Evolutionary conservation across 352 stramenopile genomes (phyloP).

Genomic region (Pythium biforme): DNA sequence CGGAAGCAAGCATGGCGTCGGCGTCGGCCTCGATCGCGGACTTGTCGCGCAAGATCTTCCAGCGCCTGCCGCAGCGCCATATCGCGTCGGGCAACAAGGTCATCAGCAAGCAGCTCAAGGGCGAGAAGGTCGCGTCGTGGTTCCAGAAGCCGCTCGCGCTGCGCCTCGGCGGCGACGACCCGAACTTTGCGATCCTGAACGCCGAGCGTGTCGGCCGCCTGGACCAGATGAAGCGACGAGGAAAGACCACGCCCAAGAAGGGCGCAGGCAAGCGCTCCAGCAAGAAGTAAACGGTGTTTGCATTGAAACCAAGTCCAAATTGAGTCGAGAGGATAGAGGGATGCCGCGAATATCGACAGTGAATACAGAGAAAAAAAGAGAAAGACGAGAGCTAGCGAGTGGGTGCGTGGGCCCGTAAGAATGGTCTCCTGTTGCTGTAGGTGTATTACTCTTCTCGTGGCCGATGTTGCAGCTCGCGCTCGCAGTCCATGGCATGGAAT

Average conservation of each 20-base stretch:
- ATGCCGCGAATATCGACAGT: neutral
- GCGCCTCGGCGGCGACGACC: slow-evolving; percentile 76
- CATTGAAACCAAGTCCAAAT: neutral
- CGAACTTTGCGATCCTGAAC: slow-evolving; percentile 84
- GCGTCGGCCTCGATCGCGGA: slow-evolving; percentile 67
- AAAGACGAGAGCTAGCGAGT: too few relatives aligned
- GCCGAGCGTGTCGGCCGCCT: slow-evolving; percentile 72
- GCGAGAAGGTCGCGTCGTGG: slow-evolving; percentile 83
- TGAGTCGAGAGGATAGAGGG: neutral
- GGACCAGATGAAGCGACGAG: slow-evolving; percentile 86
- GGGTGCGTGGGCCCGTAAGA: too few relatives aligned
- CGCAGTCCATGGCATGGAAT: too few relatives aligned
- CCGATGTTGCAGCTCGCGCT: too few relatives aligned
- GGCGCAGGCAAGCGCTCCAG: slow-evolving; percentile 77
- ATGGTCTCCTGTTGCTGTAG: too few relatives aligned
- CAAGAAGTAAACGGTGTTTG: slow-evolving; percentile 58
- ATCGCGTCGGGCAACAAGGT: slow-evolving; percentile 85
- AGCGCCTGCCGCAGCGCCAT: slow-evolving; percentile 82
- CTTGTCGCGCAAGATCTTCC: slow-evolving; percentile 86
- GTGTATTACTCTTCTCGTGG: too few relatives aligned
- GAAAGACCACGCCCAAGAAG: slow-evolving; percentile 87
- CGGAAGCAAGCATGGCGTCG: slow-evolving; percentile 23
- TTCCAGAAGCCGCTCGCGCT: slow-evolving; percentile 83
- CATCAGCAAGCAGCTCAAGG: slow-evolving; percentile 88
- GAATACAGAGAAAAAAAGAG: neutral